Evolutionary conservation across 1,139 yeast species (phyloP).

Genomic region (Hemisphaericaspora xylanilytica): DNA sequence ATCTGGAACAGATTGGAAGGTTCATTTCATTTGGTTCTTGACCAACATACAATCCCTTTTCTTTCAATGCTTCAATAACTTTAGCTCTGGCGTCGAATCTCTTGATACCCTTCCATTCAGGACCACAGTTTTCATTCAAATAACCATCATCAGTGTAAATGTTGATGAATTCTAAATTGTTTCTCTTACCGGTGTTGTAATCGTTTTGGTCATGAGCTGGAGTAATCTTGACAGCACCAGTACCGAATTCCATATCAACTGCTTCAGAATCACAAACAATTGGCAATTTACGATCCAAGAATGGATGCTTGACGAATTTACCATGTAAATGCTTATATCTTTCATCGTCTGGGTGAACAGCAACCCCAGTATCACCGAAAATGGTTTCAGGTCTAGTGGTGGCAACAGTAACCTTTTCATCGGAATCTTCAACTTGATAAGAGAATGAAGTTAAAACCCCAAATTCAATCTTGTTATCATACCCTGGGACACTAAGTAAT

Average conservation of each 20-base stretch:
- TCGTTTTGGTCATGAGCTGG: constrained; percentile 99
- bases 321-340: constrained; percentile 96
- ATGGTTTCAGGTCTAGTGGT: constrained; percentile 98
- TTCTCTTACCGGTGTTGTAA: constrained; percentile 94
- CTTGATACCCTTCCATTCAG: constrained; percentile 82
- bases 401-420: constrained; percentile 87
- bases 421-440: constrained; percentile 83
- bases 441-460: constrained; percentile 95
- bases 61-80: constrained; percentile 80
- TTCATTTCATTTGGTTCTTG: constrained; percentile 95
- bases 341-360: constrained; percentile 92
- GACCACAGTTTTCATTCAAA: constrained; percentile 87
- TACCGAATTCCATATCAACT: constrained; percentile 98
- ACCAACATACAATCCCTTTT: constrained; percentile 70
- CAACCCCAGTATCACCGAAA: constrained; percentile 97
- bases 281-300: constrained; percentile 81
- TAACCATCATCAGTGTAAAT: constrained; percentile 90
- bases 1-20: constrained; percentile 89
- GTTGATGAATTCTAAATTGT: constrained; percentile 81
- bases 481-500: constrained; percentile 79
- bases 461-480: constrained; percentile 86
- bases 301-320: constrained; percentile 86
- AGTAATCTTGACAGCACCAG: constrained; percentile 98
- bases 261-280: constrained; percentile 88
- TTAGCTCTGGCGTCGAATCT: constrained; percentile 89